Evolutionary conservation across 176 grass and related monocot species (phyloP), one percentile per base, ranked within the genome.

Genomic region (Sorghum bicolor): DNA sequence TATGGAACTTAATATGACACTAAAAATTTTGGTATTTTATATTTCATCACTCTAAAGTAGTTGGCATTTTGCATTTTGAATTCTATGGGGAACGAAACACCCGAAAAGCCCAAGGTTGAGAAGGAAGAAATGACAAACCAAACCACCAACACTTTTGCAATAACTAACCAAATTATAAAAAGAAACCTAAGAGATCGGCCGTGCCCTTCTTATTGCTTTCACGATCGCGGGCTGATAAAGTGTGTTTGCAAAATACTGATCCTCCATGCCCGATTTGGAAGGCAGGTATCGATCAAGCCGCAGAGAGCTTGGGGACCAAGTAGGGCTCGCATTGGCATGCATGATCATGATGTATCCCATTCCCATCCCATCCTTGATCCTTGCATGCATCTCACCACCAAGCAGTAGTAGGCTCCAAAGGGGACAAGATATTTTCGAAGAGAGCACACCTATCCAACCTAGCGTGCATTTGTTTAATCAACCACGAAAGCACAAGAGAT

Each of bases 361-460:
- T 6, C 20, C 22, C 55, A 58, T 58, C 17, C 50, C 57, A 26
- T 61, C 8, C 60, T 15, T 43, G 38, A 71, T 71, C 65, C 32
- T 8, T 38, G 10, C 45, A 48, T 48, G 45, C 45, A 43, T 71
- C 67, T 39, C 67, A 39, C 17, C 48, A 5, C 0, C 44, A 9
- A 0, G 1, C 2, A 8, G 8, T 10, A 43, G 40, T 43, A 10
- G 57, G 2, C 14, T 55, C 37, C 63, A 14, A 20, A 66, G 60
- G 57, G 65, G 61, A 75, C 76, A 76, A 85, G 87, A 89, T 81
- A 81, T 85, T 89, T 85, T 85, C 31, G 82, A 70, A 85, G 87
- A 17, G 87, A 32, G 82, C 75, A 43, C 81, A 67, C 34, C 69
- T 84, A 88, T n/a, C n/a, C 36, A 45, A 2, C 80, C 69, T 72